Evolutionary conservation across 176 grass and related monocot species (phyloP).

Genomic region (Saccharum spontaneum): DNA sequence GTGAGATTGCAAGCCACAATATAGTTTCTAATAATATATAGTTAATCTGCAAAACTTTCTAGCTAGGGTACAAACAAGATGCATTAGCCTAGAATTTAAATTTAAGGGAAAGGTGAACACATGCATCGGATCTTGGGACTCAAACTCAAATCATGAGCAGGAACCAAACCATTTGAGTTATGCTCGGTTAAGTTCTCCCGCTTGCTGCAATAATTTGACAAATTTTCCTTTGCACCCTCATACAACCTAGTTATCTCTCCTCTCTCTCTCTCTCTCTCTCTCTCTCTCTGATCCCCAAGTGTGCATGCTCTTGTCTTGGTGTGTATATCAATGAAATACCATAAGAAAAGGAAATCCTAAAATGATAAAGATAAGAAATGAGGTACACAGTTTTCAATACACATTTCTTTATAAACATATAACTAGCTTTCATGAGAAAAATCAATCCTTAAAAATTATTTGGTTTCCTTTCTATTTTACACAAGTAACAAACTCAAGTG

Average conservation of each 20-base stretch:
- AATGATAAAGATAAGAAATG: neutral
- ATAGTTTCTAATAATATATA: neutral
- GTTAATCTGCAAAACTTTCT: neutral
- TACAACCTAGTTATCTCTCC: neutral
- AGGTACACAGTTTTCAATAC: neutral
- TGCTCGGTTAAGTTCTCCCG: neutral
- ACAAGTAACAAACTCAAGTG: neutral
- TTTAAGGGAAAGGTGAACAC: neutral
- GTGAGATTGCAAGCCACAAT: conserved; percentile 41
- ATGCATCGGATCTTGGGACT: neutral
- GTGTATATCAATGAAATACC: neutral
- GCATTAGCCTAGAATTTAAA: neutral
- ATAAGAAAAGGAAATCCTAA: neutral
- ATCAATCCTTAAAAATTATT: neutral
- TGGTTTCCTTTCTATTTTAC: neutral
- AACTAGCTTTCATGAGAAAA: neutral
- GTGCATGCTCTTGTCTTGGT: neutral
- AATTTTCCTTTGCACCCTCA: neutral
- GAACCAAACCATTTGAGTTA: neutral
- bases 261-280: too few relatives aligned
- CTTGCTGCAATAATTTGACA: neutral
- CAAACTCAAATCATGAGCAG: neutral
- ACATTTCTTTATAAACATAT: neutral
- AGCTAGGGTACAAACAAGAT: neutral
- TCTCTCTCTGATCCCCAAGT: neutral